phyloP scores from a whole-genome alignment of 805 yeast genomes.

The Cyberlindnera japonica region DNA sequence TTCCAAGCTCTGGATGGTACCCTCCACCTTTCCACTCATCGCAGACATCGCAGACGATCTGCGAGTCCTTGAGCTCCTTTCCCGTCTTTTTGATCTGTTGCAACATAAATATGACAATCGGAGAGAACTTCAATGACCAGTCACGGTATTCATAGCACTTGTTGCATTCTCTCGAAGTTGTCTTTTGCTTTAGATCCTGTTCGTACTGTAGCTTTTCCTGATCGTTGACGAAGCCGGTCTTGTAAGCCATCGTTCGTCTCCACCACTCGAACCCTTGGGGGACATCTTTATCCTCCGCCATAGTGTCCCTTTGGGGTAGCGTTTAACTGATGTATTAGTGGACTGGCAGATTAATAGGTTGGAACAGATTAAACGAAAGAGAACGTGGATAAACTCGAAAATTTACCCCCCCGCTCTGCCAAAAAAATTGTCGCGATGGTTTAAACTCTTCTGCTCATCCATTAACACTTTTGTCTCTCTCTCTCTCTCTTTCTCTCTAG shows the following conservation, averaged over 20 bases:
- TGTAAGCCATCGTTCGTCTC: constrained; percentile 67
- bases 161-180: too few relatives aligned
- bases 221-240: constrained; percentile 62
- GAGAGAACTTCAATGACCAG: constrained; percentile 78
- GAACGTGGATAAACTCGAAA: too few relatives aligned
- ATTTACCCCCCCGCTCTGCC: too few relatives aligned
- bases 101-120: constrained; percentile 81
- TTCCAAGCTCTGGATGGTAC: constrained; percentile 85
- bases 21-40: constrained; percentile 88
- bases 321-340: not conserved
- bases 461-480: not conserved
- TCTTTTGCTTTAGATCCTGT: constrained; percentile 47
- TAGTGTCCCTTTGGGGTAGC: not conserved
- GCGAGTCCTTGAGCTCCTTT: constrained; percentile 45
- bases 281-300: too few relatives aligned
- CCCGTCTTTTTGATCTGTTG: constrained; percentile 67
- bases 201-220: constrained; percentile 56
- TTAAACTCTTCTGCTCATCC: constrained; percentile 1
- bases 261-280: constrained; percentile 69
- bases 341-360: too few relatives aligned
- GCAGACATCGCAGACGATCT: constrained; percentile 78
- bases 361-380: too few relatives aligned
- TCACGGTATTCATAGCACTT: constrained; percentile 72
- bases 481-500: not conserved
- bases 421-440: too few relatives aligned